A percentile compares a stretch with the other conserved stretches of the same genome.
These are phyloP conservation scores for Olyra latifolia DNA, from an alignment of 176 grass and related monocot genomes.

Conservation along the genomic window DNA sequence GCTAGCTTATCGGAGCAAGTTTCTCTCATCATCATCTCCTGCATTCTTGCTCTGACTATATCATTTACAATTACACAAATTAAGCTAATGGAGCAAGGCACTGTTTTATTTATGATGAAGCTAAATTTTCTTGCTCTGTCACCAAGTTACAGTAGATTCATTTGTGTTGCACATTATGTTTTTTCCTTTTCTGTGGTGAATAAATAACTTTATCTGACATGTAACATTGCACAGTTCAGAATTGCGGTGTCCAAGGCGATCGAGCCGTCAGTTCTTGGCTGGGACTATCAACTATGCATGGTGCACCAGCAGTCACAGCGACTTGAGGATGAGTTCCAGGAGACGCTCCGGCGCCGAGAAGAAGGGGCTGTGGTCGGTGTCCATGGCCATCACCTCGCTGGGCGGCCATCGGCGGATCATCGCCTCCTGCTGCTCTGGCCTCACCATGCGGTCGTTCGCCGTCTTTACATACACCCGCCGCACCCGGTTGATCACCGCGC, in stretches of 20 bases:
- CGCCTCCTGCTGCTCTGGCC: conserved; percentile 48
- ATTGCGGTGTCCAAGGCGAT: not conserved
- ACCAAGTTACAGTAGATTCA: not conserved
- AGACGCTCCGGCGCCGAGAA: conserved; percentile 40
- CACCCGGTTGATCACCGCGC: not conserved
- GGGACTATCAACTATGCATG: not conserved
- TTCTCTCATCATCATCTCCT: not conserved
- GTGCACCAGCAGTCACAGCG: not conserved
- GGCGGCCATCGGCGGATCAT: conserved; percentile 58
- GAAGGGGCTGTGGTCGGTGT: conserved; percentile 62
- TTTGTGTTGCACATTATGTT: not conserved
- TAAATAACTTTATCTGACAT: not conserved
- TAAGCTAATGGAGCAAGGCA: not conserved
- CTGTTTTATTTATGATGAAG: not conserved
- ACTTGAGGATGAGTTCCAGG: conserved; percentile 27
- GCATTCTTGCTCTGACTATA: not conserved
- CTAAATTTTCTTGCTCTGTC: not conserved
- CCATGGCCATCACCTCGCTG: conserved; percentile 24
- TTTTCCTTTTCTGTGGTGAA: not conserved
- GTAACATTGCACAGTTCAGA: not conserved
- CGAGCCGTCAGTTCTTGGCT: not conserved
- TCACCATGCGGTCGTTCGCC: conserved; percentile 36
- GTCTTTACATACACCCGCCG: conserved; percentile 46
- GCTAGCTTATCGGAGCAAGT: conserved; percentile 5
- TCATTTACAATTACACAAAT: not conserved